Conservation (phyloP, 768 basidiomycete genomes). For the Lentinula edodes region DNA sequence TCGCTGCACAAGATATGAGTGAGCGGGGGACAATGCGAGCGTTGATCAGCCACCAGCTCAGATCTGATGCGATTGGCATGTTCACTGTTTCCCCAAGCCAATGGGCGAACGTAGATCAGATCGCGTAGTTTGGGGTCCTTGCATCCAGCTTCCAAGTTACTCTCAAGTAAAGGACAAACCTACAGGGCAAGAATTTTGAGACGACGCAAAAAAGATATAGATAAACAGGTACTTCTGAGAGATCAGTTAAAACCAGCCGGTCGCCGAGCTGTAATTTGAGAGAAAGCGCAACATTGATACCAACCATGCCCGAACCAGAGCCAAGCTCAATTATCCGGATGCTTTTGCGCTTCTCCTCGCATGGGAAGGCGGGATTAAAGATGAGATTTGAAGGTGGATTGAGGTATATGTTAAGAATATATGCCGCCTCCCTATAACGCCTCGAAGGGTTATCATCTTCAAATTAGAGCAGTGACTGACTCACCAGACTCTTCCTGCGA, state of each 20-base stretch:
- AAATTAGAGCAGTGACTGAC: constrained; percentile 17
- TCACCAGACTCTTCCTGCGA: constrained; percentile 84
- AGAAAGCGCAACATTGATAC: constrained; percentile 28
- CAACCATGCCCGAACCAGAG: constrained; percentile 69
- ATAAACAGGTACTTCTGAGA: constrained; percentile 54
- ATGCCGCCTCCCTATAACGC: constrained; percentile 65
- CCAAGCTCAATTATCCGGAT: constrained; percentile 66
- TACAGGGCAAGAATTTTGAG: constrained; percentile 11
- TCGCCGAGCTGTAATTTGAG: constrained; percentile 35
- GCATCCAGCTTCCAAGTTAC: constrained; percentile 23
- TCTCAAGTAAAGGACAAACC: constrained; percentile 43
- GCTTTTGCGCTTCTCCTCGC: constrained; percentile 5
- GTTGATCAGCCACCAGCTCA: constrained; percentile 24
- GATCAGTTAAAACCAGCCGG: constrained; percentile 60
- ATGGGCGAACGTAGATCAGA: constrained; percentile 42
- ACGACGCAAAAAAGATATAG: not conserved
- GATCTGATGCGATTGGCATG: constrained; percentile 36
- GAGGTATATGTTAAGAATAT: constrained; percentile 53
- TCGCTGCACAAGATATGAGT: constrained; percentile 83
- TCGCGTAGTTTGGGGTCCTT: constrained; percentile 7
- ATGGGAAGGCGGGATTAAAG: constrained; percentile 53
- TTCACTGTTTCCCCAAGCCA: constrained; percentile 63
- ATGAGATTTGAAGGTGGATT: constrained; percentile 25
- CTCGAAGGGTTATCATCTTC: constrained; percentile 5
- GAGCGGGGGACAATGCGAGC: constrained; percentile 11